A percentile compares a stretch with the other conserved stretches of the same genome.
These are phyloP conservation scores for Mytilinidion resinicola DNA, from an alignment of 495 filamentous ascomycete species.

Conservation along the genomic window DNA sequence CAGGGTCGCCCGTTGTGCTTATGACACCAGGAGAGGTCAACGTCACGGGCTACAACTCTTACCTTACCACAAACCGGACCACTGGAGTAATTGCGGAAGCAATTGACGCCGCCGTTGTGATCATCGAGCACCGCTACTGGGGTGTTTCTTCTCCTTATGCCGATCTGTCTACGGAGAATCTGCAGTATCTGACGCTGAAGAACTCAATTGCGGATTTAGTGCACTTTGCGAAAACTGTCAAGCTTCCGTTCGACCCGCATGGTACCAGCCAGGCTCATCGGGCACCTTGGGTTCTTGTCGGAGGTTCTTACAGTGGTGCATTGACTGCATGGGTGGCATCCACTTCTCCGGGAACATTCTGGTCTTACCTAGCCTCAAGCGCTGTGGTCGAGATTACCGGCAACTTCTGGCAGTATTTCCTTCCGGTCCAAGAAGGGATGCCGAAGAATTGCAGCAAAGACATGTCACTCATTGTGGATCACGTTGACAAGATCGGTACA, in stretches of 20 bases:
- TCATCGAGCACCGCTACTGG: conserved; percentile 60
- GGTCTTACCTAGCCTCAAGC: conserved; percentile 45
- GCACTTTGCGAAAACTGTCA: conserved; percentile 55
- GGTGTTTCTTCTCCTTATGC: conserved; percentile 55
- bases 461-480: conserved; percentile 48
- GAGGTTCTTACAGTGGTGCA: conserved; percentile 61
- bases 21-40: conserved; percentile 55
- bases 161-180: conserved; percentile 47
- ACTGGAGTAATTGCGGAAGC: conserved; percentile 49
- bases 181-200: conserved; percentile 57
- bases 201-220: conserved; percentile 56
- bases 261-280: conserved; percentile 47
- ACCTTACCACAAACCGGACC: conserved; percentile 45
- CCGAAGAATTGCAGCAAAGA: conserved; percentile 59
- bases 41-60: conserved; percentile 46
- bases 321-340: conserved; percentile 57
- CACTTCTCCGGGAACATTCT: conserved; percentile 56
- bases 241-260: conserved; percentile 51
- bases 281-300: conserved; percentile 58
- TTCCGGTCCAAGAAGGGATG: conserved; percentile 55
- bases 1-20: conserved; percentile 51
- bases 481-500: conserved; percentile 34
- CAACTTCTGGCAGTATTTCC: conserved; percentile 63
- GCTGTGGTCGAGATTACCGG: conserved; percentile 58
- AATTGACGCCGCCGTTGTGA: conserved; percentile 50